Evolutionary conservation across 768 basidiomycete genomes (phyloP).

Genomic region (Leccinum subgranulosum): DNA sequence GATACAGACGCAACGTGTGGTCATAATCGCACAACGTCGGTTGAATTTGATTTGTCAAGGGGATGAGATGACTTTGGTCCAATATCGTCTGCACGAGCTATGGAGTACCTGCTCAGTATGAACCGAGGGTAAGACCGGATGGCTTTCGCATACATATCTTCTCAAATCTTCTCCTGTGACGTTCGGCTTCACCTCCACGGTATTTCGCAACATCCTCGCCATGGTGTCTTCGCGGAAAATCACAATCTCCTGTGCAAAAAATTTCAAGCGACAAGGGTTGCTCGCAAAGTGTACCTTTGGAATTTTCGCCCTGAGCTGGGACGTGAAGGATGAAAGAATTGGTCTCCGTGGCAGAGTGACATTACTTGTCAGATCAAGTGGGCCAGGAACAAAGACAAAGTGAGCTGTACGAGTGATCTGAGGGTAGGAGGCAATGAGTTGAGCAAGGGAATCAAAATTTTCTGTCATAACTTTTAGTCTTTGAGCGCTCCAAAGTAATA

Average conservation of each 20-base stretch:
- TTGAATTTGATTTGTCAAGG: constrained; percentile 79
- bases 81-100: constrained; percentile 95
- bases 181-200: constrained; percentile 83
- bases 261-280: constrained; percentile 93
- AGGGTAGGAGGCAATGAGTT: constrained; percentile 80
- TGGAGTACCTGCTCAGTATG: not conserved
- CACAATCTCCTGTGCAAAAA: constrained; percentile 94
- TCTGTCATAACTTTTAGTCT: constrained; percentile 44
- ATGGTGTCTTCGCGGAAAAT: constrained; percentile 91
- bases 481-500: not conserved
- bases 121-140: not conserved
- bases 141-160: constrained; percentile 66
- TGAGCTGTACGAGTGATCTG: constrained; percentile 74
- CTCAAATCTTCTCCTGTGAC: constrained; percentile 78
- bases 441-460: constrained; percentile 82
- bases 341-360: constrained; percentile 78
- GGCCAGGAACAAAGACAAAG: constrained; percentile 94
- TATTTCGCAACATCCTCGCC: constrained; percentile 90
- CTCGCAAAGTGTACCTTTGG: constrained; percentile 81
- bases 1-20: constrained; percentile 88
- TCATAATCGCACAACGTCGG: constrained; percentile 89
- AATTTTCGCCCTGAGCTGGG: constrained; percentile 65
- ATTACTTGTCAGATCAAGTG: constrained; percentile 82
- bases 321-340: constrained; percentile 70
- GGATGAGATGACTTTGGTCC: constrained; percentile 93